Evolutionary conservation across 805 yeast genomes (phyloP).

Genomic region (Ogataea minuta): DNA sequence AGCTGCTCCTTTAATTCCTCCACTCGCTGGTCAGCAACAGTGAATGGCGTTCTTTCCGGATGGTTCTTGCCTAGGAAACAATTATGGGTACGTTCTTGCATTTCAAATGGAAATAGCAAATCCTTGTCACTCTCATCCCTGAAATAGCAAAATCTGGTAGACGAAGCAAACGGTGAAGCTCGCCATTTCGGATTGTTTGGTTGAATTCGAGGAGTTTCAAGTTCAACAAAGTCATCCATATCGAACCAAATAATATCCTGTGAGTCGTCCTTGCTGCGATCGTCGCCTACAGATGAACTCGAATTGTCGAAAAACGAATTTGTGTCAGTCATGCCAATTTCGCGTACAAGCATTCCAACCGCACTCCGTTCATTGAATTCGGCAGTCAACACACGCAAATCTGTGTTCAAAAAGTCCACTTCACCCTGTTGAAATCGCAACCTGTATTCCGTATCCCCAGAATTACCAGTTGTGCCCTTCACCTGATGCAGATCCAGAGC

Average conservation of each 20-base stretch:
- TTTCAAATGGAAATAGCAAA: slow-evolving; percentile 48
- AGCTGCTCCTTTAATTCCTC: slow-evolving; percentile 41
- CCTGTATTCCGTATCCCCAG: slow-evolving; percentile 45
- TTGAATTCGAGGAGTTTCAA: slow-evolving; percentile 48
- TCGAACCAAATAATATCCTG: slow-evolving; percentile 58
- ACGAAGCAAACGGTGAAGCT: slow-evolving; percentile 49
- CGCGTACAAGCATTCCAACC: slow-evolving; percentile 39
- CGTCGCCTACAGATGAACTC: slow-evolving; percentile 19
- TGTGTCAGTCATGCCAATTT: slow-evolving; percentile 28
- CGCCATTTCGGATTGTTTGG: slow-evolving; percentile 40
- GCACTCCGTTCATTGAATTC: slow-evolving; percentile 56
- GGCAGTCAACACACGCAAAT: slow-evolving; percentile 65
- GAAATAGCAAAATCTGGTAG: slow-evolving; percentile 62
- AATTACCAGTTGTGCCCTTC: slow-evolving; percentile 23
- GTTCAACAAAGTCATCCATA: slow-evolving; percentile 69
- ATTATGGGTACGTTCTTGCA: slow-evolving; percentile 57
- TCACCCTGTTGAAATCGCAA: slow-evolving; percentile 69
- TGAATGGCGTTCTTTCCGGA: slow-evolving; percentile 55
- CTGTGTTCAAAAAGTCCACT: slow-evolving; percentile 65
- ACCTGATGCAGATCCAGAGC: slow-evolving; percentile 67
- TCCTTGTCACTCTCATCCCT: slow-evolving; percentile 47
- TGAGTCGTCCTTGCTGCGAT: slow-evolving; percentile 9
- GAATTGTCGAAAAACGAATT: slow-evolving; percentile 23
- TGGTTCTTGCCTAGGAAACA: slow-evolving; percentile 58
- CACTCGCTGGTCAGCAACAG: slow-evolving; percentile 41